A percentile compares a stretch with the other conserved stretches of the same genome.
Evolutionary conservation across 1,284 basidiomycete species (phyloP).

Genomic region (Marasmius sp.): DNA sequence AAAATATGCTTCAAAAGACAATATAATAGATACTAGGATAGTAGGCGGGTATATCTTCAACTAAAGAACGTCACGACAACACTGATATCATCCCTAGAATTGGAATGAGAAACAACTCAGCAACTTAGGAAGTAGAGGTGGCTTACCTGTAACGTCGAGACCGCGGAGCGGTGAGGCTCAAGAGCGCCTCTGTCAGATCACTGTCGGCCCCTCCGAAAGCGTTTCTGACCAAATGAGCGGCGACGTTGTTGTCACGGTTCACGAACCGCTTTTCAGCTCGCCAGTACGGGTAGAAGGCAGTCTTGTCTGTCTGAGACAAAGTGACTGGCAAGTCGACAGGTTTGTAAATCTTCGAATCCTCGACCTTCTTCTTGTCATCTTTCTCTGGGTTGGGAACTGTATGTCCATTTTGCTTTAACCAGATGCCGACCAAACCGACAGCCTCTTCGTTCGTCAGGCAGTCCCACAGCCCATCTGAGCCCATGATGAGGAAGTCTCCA

Average conservation of each 20-base stretch:
- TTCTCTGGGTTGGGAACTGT: conserved; percentile 4
- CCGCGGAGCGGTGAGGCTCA: conserved; percentile 40
- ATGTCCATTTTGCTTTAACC: conserved; percentile 34
- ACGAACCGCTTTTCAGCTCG: conserved; percentile 41
- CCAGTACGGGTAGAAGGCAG: conserved; percentile 38
- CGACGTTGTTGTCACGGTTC: conserved; percentile 45
- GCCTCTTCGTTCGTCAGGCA: conserved; percentile 58
- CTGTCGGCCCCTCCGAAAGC: conserved; percentile 58
- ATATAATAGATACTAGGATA: no score
- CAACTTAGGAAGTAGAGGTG: neutral
- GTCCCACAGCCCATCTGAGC: conserved; percentile 59
- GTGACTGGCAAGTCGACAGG: conserved; percentile 21
- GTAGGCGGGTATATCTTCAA: neutral
- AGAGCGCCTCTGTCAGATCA: conserved; percentile 46
- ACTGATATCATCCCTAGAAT: conserved; percentile 8
- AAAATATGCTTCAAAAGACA: no score
- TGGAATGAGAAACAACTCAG: neutral
- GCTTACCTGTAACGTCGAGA: conserved; percentile 36
- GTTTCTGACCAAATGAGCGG: conserved; percentile 58
- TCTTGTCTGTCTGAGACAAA: conserved; percentile 27
- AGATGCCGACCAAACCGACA: conserved; percentile 52
- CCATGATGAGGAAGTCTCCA: conserved; percentile 58
- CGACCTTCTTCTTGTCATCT: conserved; percentile 10
- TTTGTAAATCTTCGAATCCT: conserved; percentile 10
- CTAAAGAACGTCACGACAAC: conserved; percentile 8